Percentiles rank a stretch among this genome's conserved stretches.
Evolutionary conservation across 345 rosid species (phyloP).

Genomic region (Brassica rapa): DNA sequence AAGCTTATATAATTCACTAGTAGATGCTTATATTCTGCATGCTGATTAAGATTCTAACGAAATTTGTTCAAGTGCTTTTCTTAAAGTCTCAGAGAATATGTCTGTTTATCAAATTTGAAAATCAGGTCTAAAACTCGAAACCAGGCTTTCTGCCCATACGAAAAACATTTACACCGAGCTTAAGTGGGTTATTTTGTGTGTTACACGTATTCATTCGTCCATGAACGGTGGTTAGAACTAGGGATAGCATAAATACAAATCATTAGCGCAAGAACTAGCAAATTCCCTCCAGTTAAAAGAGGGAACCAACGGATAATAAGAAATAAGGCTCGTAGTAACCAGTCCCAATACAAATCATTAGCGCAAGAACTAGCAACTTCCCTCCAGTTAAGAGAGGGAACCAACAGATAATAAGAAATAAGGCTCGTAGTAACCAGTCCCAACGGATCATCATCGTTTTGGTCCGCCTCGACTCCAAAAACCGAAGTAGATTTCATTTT

Average conservation of each 20-base stretch:
- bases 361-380: background rate
- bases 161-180: background rate
- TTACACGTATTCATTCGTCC: background rate
- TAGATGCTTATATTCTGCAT: background rate
- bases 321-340: slow-evolving; percentile 1
- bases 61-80: background rate
- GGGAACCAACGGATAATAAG: background rate
- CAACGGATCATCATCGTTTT: background rate
- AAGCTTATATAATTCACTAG: background rate
- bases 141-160: background rate
- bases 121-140: background rate
- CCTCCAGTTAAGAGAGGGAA: background rate
- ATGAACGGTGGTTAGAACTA: background rate
- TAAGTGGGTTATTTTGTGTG: background rate
- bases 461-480: background rate
- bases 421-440: background rate
- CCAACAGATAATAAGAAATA: background rate
- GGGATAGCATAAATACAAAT: background rate
- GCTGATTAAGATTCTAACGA: background rate
- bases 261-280: background rate
- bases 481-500: background rate
- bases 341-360: background rate
- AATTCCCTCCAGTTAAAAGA: background rate
- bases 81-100: background rate
- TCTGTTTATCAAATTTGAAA: background rate